Evolutionary conservation across 116 monocot genomes (phyloP), one percentile per base, ranked within the genome.

Genomic region (Trichopus zeylanicus): DNA sequence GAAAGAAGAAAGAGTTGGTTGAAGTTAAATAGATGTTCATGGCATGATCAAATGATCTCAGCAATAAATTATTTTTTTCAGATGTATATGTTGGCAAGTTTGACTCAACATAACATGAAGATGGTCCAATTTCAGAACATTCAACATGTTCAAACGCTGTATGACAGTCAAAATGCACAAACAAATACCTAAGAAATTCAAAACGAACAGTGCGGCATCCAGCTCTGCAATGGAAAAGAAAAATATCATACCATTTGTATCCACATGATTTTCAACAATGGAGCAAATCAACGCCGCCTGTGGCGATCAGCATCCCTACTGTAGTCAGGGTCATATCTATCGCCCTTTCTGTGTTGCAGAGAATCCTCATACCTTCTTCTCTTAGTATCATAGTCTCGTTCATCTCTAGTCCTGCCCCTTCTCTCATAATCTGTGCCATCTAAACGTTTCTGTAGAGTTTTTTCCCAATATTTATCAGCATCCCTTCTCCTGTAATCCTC

Each of bases 281-380:
- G 37, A 2, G 15, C 15, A 15, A 37, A 37, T 49, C 49, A 49
- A 0, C 23, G 7, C 19, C 24, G 49, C 49, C 21, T 49, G 19
- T 49, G 49, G 20, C 19, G 19, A 5, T 22, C 19, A 21, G 24
- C 16, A 49, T 49, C 22, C 5, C 19, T 22, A 49, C 49, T 20
- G 5, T 16, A 20, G 23, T 8, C 49, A 49, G 19, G 48, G 11
- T 87, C 75, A 51, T 73, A 63, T 30, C 47, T 63, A 11, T 75
- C 72, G 48, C 68, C 55, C 29, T 31, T 53, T 29, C 34, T 46
- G 64, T 71, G 38, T 5, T 54, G 48, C 54, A 35, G 38, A 48
- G 60, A 19, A 48, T 55, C 29, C 5, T 55, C 69, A 65, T 65
- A 51, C 22, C 65, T 75, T 57, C 73, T 66, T 64, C 79, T 73